phyloP scores from a whole-genome alignment of 2,329 filamentous ascomycete genomes.

The Hypomyces perniciosus region DNA sequence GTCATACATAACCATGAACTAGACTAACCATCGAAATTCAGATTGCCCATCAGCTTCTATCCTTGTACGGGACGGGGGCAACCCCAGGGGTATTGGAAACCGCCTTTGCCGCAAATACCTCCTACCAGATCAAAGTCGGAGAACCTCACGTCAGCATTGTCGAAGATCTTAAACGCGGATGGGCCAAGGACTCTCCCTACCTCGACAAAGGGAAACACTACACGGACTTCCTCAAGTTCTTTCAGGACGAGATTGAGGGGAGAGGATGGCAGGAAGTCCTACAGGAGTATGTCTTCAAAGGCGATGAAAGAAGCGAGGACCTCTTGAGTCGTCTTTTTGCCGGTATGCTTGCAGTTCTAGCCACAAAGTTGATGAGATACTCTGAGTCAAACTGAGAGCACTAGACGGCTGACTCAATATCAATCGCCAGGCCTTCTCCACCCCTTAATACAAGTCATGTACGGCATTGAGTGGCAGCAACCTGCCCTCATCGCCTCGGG shows the following conservation, averaged over 20 bases:
- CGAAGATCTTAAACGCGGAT: slow-evolving; percentile 48
- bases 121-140: slow-evolving; percentile 57
- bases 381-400: background rate
- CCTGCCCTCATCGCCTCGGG: slow-evolving; percentile 75
- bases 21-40: slow-evolving; percentile 20
- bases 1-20: slow-evolving; percentile 3
- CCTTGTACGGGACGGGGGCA: slow-evolving; percentile 70
- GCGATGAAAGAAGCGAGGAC: slow-evolving; percentile 58
- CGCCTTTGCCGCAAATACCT: slow-evolving; percentile 58
- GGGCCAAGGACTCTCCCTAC: slow-evolving; percentile 47
- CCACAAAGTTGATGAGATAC: background rate
- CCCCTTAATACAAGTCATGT: slow-evolving; percentile 79
- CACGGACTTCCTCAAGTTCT: slow-evolving; percentile 69
- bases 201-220: slow-evolving; percentile 62
- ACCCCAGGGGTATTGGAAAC: slow-evolving; percentile 50
- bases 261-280: slow-evolving; percentile 57
- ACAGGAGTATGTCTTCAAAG: slow-evolving; percentile 62
- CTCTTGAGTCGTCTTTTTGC: slow-evolving; percentile 64
- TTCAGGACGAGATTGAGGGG: slow-evolving; percentile 62
- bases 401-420: background rate
- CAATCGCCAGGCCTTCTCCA: slow-evolving; percentile 56
- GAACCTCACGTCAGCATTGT: slow-evolving; percentile 45
- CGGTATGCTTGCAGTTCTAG: slow-evolving; percentile 31
- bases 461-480: slow-evolving; percentile 76
- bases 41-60: slow-evolving; percentile 69